Evolutionary conservation across 257 asterid genomes (phyloP).

Genomic region (Gynochthodes officinalis): DNA sequence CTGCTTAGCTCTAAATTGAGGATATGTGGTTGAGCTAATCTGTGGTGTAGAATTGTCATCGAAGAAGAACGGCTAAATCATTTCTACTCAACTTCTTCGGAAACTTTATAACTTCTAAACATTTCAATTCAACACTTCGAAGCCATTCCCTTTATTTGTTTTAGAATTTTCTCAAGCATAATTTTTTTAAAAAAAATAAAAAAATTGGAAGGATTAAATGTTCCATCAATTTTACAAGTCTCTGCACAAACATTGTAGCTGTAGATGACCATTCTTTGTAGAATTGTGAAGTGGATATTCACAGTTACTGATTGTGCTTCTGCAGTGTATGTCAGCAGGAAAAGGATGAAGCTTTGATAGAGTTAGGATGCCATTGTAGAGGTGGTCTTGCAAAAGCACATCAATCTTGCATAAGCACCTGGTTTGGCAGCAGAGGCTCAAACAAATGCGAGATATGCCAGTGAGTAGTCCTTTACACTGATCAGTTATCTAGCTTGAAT

Average conservation of each 20-base stretch:
- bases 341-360: constrained; percentile 66
- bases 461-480: constrained; percentile 34
- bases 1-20: background rate
- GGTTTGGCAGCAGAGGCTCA: constrained; percentile 74
- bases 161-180: background rate
- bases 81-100: no score
- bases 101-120: background rate
- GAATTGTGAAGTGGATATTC: background rate
- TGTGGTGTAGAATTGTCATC: no score
- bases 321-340: constrained; percentile 77
- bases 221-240: background rate
- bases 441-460: constrained; percentile 82
- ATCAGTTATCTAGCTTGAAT: constrained; percentile 15
- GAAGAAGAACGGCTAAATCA: no score
- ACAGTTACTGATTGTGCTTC: background rate
- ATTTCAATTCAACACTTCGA: no score
- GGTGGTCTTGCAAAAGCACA: constrained; percentile 83
- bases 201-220: no score
- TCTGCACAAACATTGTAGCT: background rate
- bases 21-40: no score
- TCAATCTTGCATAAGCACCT: constrained; percentile 58
- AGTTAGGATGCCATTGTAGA: constrained; percentile 72
- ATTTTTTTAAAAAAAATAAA: background rate
- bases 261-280: background rate
- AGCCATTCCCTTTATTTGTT: background rate